These are phyloP conservation scores for Coniochaeta ligniaria DNA, from an alignment of 2,329 filamentous ascomycete species.

Conservation along the genomic window DNA sequence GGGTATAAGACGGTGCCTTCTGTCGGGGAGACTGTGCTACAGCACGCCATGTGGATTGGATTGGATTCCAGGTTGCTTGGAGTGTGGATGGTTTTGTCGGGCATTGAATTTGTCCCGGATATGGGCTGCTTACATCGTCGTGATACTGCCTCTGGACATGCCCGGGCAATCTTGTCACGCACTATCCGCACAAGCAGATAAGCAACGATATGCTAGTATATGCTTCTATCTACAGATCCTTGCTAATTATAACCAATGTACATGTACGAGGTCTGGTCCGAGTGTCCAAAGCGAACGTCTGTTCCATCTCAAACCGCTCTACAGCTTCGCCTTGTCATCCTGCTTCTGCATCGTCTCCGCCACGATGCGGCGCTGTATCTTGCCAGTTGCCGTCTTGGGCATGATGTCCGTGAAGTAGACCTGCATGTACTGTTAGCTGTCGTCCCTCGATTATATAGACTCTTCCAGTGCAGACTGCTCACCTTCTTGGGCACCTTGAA, in stretches of 20 bases:
- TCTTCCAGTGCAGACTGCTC: constrained; percentile 12
- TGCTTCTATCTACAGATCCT: neutral
- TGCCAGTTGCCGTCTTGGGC: constrained; percentile 89
- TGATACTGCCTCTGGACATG: neutral
- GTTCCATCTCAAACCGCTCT: constrained; percentile 13
- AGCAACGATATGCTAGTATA: neutral
- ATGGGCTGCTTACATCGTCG: neutral
- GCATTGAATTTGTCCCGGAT: neutral
- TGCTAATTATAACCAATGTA: neutral
- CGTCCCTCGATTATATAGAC: neutral
- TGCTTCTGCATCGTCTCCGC: constrained; percentile 77
- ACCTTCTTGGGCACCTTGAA: constrained; percentile 85
- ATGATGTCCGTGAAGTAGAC: constrained; percentile 77
- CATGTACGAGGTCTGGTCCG: neutral
- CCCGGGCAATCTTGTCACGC: neutral
- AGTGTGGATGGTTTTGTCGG: neutral
- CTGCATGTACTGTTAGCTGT: constrained; percentile 26
- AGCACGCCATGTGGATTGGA: neutral
- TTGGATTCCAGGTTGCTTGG: no score
- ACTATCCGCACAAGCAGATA: neutral
- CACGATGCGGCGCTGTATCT: constrained; percentile 81
- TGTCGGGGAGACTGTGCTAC: neutral
- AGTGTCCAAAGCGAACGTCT: neutral
- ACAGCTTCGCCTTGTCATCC: constrained; percentile 49
- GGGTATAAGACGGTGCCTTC: no score